Conservation (phyloP, 2,329 filamentous ascomycete species). For the Aspergillus phoenicis region DNA sequence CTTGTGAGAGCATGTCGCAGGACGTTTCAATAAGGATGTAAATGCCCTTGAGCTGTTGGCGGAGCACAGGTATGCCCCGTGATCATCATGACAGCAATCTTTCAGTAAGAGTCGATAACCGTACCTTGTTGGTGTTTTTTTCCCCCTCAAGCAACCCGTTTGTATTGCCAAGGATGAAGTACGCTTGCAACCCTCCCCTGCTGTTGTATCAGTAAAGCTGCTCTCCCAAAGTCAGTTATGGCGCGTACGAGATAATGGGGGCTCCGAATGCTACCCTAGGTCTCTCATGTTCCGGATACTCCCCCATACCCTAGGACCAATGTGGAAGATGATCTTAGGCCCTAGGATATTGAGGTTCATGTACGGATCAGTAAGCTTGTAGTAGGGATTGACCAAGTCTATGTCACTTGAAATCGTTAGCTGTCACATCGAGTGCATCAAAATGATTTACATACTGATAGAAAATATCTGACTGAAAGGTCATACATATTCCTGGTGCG, state of each 20-base stretch:
- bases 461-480: background rate
- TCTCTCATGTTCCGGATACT: too few species aligned
- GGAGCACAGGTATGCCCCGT: background rate
- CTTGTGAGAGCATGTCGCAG: background rate
- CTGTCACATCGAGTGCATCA: background rate
- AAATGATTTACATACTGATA: background rate
- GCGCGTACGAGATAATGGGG: background rate
- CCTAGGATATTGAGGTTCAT: background rate
- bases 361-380: background rate
- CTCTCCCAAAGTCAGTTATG: background rate
- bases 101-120: background rate
- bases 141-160: background rate
- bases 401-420: background rate
- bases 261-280: background rate
- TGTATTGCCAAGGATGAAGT: background rate
- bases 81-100: background rate
- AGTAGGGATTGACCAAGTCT: background rate
- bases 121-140: background rate
- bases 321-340: background rate
- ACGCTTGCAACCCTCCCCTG: background rate
- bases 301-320: background rate
- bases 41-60: background rate
- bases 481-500: background rate
- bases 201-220: background rate
- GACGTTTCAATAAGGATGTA: background rate